A percentile compares a stretch with the other conserved stretches of the same genome.
Evolutionary conservation across 1,284 basidiomycete genomes (phyloP).

Genomic region (Ceratobasidium sp.): DNA sequence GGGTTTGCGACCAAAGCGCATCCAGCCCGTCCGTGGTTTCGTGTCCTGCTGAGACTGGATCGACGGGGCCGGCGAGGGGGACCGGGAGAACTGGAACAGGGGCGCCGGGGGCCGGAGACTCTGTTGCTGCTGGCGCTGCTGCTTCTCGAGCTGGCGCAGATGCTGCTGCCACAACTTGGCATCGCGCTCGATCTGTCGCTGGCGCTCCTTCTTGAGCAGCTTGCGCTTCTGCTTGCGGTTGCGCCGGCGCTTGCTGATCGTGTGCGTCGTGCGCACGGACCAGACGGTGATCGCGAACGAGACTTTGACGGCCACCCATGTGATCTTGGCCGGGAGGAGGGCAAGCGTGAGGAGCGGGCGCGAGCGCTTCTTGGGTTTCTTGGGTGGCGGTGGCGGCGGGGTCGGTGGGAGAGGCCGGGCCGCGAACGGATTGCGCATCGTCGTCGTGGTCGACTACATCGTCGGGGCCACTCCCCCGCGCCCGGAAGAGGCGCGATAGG

Average conservation of each 20-base stretch:
- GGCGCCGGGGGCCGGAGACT: neutral
- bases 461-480: neutral
- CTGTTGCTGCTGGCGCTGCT: constrained; percentile 12
- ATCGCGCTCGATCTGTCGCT: constrained; percentile 32
- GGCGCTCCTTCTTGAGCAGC: constrained; percentile 1
- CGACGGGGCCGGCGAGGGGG: constrained; percentile 14
- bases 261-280: constrained; percentile 37
- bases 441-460: constrained; percentile 18
- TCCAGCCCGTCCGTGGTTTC: neutral
- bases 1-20: neutral
- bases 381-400: constrained; percentile 4
- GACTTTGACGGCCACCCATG: constrained; percentile 15
- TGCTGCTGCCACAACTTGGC: constrained; percentile 24
- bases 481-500: constrained; percentile 10
- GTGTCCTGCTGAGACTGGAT: neutral
- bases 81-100: neutral
- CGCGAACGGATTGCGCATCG: constrained; percentile 16
- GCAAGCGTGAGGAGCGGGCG: constrained; percentile 29
- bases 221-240: neutral
- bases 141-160: constrained; percentile 20
- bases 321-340: constrained; percentile 27
- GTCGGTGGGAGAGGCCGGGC: neutral
- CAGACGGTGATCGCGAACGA: constrained; percentile 28
- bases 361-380: constrained; percentile 22
- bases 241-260: constrained; percentile 31